Evolutionary conservation across 257 asterid genomes (phyloP), one percentile per base, ranked within the genome.

Genomic region (Jacaranda copaia): DNA sequence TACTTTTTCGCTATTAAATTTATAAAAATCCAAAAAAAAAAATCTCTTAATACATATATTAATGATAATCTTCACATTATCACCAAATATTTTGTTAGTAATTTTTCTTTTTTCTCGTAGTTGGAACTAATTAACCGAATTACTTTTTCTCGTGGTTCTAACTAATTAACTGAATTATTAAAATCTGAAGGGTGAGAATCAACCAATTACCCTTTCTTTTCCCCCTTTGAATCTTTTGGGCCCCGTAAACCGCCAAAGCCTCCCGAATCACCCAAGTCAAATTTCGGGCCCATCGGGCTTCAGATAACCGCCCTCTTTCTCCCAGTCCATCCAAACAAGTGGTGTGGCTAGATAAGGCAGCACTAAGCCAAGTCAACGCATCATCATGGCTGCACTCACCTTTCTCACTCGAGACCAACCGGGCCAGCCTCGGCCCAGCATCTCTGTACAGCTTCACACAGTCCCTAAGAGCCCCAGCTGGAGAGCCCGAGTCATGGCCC

Each of bases 341-440:
- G 35, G 19, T 48, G 43, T 93, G 93, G 84, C 89, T 82, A 10
- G 92, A 85, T 87, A 84, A 20, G 15, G 91, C 89, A n/a, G 90
- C 94, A 80, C 94, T 91, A 8, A 93, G 75, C 98, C 98, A 89
- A 10, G 92, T 85, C 40, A 82, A 58, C 4, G 77, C 94, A 76
- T 91, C 96, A 16, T 82, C 88, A 13, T 20, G 55, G 82, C 86
- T 79, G 19, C 63, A 80, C 35, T 57, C 78, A 35, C 35, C 73
- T 14, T 19, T 45, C 35, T 70, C 79, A 20, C 70, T 40, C 11
- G 85, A 42, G n/a, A 70, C 85, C 72, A 88, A 10, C 62, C 75
- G 80, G 39, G 83, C 83, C 39, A 91, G 77, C 74, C 91, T 80
- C 65, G 79, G 55, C 72, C 83, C 89, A 5, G 82, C 87, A 0